Conservation (phyloP, 495 filamentous ascomycete genomes). For the Thozetella sp. region DNA sequence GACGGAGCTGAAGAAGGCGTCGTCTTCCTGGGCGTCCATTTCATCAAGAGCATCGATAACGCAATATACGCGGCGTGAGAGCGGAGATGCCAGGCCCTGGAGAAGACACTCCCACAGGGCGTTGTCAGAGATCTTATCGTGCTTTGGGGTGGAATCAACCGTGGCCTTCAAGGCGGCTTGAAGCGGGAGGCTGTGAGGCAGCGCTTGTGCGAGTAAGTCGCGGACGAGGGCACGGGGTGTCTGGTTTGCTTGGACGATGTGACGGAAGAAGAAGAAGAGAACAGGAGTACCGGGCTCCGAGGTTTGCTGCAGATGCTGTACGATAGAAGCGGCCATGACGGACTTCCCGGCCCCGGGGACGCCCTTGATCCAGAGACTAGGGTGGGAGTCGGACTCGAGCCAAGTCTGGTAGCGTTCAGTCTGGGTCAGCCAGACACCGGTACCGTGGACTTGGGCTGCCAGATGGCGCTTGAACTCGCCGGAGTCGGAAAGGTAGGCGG, state of each 20-base stretch:
- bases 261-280: not conserved
- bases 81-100: not conserved
- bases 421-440: not conserved
- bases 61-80: not conserved
- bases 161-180: not conserved
- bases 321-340: not conserved
- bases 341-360: not conserved
- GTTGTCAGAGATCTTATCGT: not conserved
- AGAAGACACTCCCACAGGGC: not conserved
- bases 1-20: not conserved
- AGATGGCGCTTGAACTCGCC: not conserved
- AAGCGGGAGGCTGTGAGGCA: not conserved
- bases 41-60: not conserved
- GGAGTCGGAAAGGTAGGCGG: not conserved
- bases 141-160: not conserved
- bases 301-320: not conserved
- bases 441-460: not conserved
- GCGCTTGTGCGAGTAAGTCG: not conserved
- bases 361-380: not conserved
- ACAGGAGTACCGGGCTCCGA: not conserved
- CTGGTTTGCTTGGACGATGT: not conserved
- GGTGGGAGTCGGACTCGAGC: not conserved
- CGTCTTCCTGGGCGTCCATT: not conserved
- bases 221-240: not conserved
- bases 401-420: not conserved